Base-by-base conservation (phyloP, 768 basidiomycete genomes). In the Podaxis sp. region DNA sequence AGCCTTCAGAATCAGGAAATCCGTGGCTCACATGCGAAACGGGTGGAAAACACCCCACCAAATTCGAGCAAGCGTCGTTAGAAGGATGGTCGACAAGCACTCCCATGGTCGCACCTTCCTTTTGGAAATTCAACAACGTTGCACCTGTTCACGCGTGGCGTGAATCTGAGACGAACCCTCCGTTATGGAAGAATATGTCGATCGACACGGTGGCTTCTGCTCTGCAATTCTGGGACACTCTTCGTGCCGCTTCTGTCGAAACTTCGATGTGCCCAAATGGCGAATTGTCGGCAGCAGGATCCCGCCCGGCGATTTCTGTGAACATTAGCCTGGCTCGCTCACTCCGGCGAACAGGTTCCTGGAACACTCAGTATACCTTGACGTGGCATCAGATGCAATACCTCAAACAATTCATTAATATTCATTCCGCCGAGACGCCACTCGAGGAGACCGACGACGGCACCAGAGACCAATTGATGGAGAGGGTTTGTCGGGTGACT, bases 321-420 rank as follows among this genome's bases (percentile, higher is more conserved):
- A 69, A 66, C 21, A 47, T 73, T 21, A 66, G 69, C 27, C 66
- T 82, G 14, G 75, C 73, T 53, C 77, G 79, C 59, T 79, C 80
- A n/a, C 73, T 90, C n/a, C 82, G 85, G 44, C 83, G 87, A 16
- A 64, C 71, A 23, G 73, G 72, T 1, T 85, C 86, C 1, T 93
- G 91, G 91, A 79, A 74, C 35, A 68, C 79, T 13, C 69, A 76
- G 4, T 92, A 91, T 66, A 74, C 78, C 57, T 71, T 93, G 50
- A 83, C 87, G 0, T 85, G 82, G 80, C 80, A 84, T 68, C 91
- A 93, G 70, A 81, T 75, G 42, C 82, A 82, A 58, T 91, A 86
- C 71, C 72, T 93, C 63, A 77, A 76, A 44, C 79, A 77, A 58
- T 82, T 79, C 57, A 70, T 83, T 13, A 77, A 84, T 59, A 63